phyloP scores from a whole-genome alignment of 305 asterid species.

The Salvia sclarea region DNA sequence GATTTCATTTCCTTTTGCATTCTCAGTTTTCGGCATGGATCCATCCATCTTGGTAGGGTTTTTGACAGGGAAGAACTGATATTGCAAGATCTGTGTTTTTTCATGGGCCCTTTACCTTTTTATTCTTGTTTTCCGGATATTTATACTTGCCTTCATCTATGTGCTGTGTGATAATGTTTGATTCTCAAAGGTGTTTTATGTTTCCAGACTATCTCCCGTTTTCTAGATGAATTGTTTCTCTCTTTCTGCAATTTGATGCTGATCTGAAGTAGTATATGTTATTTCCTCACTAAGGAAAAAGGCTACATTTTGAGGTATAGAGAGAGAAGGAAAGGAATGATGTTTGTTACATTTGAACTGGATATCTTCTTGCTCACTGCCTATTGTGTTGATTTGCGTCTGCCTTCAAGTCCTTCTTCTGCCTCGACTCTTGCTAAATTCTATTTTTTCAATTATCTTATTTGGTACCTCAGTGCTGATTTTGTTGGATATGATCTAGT shows the following conservation, averaged over 20 bases:
- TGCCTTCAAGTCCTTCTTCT: neutral
- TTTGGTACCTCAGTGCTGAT: neutral
- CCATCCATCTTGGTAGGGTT: conserved; percentile 66
- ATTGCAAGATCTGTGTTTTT: conserved; percentile 78
- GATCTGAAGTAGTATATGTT: conserved; percentile 22
- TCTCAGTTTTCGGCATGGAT: conserved; percentile 47
- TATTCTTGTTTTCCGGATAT: conserved; percentile 33
- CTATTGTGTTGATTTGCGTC: conserved; percentile 31
- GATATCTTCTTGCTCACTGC: conserved; percentile 20
- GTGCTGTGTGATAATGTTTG: conserved; percentile 48
- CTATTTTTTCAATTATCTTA: conserved; percentile 11
- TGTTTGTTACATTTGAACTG: conserved; percentile 12
- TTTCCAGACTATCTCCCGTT: conserved; percentile 45
- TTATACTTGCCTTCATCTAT: conserved; percentile 51
- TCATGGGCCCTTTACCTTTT: conserved; percentile 47
- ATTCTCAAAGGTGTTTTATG: conserved; percentile 35
- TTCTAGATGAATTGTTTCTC: conserved; percentile 26
- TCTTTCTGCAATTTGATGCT: conserved; percentile 29
- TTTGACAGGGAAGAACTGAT: conserved; percentile 52
- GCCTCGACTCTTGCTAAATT: neutral
- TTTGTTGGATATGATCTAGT: conserved; percentile 32
- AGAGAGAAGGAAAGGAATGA: neutral
- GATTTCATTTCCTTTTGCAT: conserved; percentile 34
- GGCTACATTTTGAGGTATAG: conserved; percentile 27
- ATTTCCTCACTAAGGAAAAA: conserved; percentile 22